phyloP scores from a whole-genome alignment of 208 protist species.

The Trypanosoma lewisi region DNA sequence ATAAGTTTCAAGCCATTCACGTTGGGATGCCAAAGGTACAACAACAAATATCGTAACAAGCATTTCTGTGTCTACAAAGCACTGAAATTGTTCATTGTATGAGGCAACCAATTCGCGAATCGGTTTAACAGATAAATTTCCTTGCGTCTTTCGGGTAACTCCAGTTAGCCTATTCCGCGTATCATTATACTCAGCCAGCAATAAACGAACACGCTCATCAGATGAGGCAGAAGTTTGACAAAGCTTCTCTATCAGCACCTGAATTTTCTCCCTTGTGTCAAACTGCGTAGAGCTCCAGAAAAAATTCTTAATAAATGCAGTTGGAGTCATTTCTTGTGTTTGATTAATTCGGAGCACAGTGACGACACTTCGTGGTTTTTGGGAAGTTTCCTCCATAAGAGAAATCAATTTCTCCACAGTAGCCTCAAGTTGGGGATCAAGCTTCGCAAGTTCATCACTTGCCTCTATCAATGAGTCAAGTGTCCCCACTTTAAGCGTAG shows the following conservation, averaged over 20 bases:
- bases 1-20: conserved; percentile 80
- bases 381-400: conserved; percentile 80
- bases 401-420: conserved; percentile 76
- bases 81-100: conserved; percentile 65
- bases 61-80: conserved; percentile 82
- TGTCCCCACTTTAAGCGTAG: conserved; percentile 79
- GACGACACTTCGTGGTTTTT: conserved; percentile 68
- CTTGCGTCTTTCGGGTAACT: conserved; percentile 64
- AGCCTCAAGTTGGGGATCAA: conserved; percentile 75
- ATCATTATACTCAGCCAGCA: conserved; percentile 86
- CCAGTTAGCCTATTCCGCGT: conserved; percentile 72
- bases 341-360: conserved; percentile 85
- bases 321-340: conserved; percentile 80
- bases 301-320: conserved; percentile 86
- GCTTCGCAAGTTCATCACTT: conserved; percentile 84
- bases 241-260: conserved; percentile 74
- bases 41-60: conserved; percentile 87
- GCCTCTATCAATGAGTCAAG: conserved; percentile 89
- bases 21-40: conserved; percentile 57
- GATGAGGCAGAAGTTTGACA: conserved; percentile 54
- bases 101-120: conserved; percentile 75
- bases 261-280: conserved; percentile 79
- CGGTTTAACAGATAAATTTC: conserved; percentile 79
- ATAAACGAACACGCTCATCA: conserved; percentile 78
- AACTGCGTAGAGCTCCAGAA: conserved; percentile 82